These are phyloP conservation scores for Paracoccidioides lutzii DNA, from an alignment of 2,329 filamentous ascomycete species.

Conservation along the genomic window DNA sequence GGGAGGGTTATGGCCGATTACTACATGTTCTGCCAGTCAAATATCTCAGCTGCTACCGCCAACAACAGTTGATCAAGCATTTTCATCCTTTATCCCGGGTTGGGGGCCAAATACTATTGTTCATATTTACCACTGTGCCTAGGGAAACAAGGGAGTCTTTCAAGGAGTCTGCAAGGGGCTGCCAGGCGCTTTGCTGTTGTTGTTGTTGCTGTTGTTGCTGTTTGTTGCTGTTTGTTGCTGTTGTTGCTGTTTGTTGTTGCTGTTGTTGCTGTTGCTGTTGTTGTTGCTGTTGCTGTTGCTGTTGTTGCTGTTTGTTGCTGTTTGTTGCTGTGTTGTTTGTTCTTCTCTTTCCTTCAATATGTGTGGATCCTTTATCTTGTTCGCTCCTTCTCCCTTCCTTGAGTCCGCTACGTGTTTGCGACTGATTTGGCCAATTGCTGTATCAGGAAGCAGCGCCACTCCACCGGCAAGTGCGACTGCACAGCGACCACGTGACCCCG, in stretches of 20 bases:
- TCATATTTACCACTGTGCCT: too few species aligned
- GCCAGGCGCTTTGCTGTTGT: too few species aligned
- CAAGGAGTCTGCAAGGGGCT: too few species aligned
- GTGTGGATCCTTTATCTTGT: neutral
- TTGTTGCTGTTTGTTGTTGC: too few species aligned
- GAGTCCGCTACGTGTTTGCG: neutral
- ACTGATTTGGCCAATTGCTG: neutral
- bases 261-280: too few species aligned
- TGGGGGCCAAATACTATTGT: too few species aligned
- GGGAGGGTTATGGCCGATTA: neutral
- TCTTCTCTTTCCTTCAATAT: neutral
- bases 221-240: too few species aligned
- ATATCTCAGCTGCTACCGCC: too few species aligned
- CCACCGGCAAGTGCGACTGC: slow-evolving; percentile 10
- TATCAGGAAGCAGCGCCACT: slow-evolving; percentile 28
- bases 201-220: too few species aligned
- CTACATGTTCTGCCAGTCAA: neutral
- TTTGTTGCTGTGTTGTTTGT: neutral
- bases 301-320: neutral
- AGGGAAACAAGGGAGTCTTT: too few species aligned
- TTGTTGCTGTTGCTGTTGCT: neutral
- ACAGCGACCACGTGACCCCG: slow-evolving; percentile 25
- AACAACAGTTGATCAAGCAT: neutral
- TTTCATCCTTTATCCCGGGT: neutral
- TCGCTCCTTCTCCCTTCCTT: neutral